These are phyloP conservation scores for Podaxis sp. DNA, from an alignment of 768 basidiomycete species.

Conservation along the genomic window DNA sequence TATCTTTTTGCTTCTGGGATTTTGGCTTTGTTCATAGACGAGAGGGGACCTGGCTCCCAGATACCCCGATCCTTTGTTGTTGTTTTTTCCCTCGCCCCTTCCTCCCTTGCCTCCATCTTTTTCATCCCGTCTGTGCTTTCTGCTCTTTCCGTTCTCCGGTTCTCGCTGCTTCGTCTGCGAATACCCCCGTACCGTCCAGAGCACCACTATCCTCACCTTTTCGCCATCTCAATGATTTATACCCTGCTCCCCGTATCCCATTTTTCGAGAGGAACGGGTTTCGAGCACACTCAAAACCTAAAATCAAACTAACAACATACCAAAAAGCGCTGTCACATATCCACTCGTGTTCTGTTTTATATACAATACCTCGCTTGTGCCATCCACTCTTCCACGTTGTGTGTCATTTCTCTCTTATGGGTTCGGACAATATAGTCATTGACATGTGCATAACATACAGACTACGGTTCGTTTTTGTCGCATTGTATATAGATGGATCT, in stretches of 20 bases:
- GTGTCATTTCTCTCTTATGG: neutral
- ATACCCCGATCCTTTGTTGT: neutral
- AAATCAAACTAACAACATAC: neutral
- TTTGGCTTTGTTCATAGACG: conserved; percentile 3
- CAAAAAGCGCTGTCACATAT: neutral
- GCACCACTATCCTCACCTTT: neutral
- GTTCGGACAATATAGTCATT: neutral
- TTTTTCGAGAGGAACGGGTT: neutral
- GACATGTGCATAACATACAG: conserved; percentile 1
- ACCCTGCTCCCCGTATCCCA: neutral
- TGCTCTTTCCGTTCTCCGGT: neutral
- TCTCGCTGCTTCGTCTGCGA: conserved; percentile 1
- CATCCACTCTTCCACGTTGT: neutral
- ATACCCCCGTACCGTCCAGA: neutral
- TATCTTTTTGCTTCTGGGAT: neutral
- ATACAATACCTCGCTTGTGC: conserved; percentile 6
- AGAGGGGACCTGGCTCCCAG: neutral
- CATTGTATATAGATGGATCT: conserved; percentile 9
- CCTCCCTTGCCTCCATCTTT: neutral
- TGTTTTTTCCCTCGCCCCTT: neutral
- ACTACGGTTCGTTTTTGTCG: neutral
- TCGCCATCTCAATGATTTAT: neutral
- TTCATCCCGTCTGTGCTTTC: neutral
- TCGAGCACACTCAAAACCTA: neutral
- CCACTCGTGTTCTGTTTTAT: neutral